Evolutionary conservation across 176 grass and related monocot species (phyloP).

Genomic region (Panicum miliaceum): DNA sequence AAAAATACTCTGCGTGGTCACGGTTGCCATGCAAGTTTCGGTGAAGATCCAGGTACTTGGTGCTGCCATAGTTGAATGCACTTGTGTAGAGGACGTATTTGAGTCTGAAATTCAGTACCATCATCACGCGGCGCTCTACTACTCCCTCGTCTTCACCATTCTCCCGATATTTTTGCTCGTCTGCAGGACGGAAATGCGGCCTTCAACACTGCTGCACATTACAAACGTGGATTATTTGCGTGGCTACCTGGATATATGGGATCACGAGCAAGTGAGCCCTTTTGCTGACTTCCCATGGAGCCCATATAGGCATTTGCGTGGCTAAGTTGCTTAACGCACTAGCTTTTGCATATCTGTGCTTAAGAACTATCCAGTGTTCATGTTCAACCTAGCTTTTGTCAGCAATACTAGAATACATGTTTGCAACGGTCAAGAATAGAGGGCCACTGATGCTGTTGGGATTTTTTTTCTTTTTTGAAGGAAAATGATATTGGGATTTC

Average conservation of each 20-base stretch:
- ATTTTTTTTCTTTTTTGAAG: too few relatives aligned
- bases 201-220: neutral
- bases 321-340: too few relatives aligned
- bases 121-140: too few relatives aligned
- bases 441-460: neutral
- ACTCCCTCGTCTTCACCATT: neutral
- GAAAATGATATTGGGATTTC: neutral
- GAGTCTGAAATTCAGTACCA: too few relatives aligned
- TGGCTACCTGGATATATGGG: neutral
- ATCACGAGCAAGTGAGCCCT: neutral
- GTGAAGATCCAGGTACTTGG: too few relatives aligned
- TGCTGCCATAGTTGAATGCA: too few relatives aligned
- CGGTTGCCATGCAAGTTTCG: too few relatives aligned
- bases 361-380: neutral
- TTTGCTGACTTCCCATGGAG: neutral
- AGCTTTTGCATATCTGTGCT: conserved; percentile 14
- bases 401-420: neutral
- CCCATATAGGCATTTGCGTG: neutral
- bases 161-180: neutral
- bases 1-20: too few relatives aligned
- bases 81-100: too few relatives aligned
- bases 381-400: neutral
- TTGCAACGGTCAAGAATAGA: conserved; percentile 11
- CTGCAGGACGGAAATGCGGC: neutral
- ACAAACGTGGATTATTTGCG: neutral